Evolutionary conservation across 1,284 basidiomycete species (phyloP), one percentile per base, ranked within the genome.

Genomic region (Heterobasidion occidentale): DNA sequence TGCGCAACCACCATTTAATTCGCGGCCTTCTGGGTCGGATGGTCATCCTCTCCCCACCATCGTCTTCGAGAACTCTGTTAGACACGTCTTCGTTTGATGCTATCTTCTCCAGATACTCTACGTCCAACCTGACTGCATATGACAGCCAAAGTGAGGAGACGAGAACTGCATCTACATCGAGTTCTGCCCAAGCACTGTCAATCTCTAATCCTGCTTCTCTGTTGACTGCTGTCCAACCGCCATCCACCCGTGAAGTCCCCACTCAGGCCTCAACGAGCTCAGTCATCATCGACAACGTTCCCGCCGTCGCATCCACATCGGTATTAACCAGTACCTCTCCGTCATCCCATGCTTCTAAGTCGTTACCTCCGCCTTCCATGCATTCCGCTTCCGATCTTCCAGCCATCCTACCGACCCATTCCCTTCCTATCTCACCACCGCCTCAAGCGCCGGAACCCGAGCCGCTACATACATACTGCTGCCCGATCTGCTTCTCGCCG

Each of bases 401-500:
- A 11, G 3, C 46, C 19, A 11, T 19, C 3, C 46, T 17, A 11
- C 14, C 11, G 45, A 36, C 53, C 9, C 53, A 36, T 5, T 47
- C 53, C 9, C 46, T 48, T n/a, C 51, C 55, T 36, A 33, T 19
- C 7, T 52, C 55, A 3, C 44, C 44, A 38, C 44, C 20, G 7
- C 20, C 55, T 36, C 35, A 34, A 27, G 17, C 33, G 20, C 55
- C 44, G 9, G 20, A 38, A 14, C 58, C 58, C 2, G 81, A 87
- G 53, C 80, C 77, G 0, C 75, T 90, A 15, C 76, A 84, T 1
- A 70, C 77, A 2, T 90, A 88, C 63, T 77, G 77, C 0, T 90
- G 89, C 64, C 88, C 88, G 6, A 86, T 91, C 58, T 91, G 89
- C 65, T 88, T 90, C 73, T 82, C 75, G 42, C 77, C 86, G 1